Percentiles rank a stretch among this genome's conserved stretches.
These are phyloP conservation scores for Extremus antarcticus DNA, from an alignment of 495 filamentous ascomycete species.

Conservation along the genomic window DNA sequence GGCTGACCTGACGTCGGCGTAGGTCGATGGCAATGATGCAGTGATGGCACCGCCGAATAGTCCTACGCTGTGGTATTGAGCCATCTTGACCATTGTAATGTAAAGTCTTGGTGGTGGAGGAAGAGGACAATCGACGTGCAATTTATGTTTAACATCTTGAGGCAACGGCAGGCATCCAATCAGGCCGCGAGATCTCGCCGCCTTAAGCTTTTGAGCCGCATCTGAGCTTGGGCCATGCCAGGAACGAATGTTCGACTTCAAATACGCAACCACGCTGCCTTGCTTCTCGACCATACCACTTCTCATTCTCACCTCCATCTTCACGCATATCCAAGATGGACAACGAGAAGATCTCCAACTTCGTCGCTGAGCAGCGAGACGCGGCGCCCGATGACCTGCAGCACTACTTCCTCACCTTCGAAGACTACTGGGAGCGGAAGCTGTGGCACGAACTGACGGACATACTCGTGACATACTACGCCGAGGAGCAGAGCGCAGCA, in stretches of 20 bases:
- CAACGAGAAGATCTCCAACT: slow-evolving; percentile 78
- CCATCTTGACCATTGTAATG: background rate
- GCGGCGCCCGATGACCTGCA: slow-evolving; percentile 77
- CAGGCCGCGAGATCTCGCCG: background rate
- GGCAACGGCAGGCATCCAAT: background rate
- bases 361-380: slow-evolving; percentile 78
- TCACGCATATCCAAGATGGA: slow-evolving; percentile 46
- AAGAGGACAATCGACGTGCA: background rate
- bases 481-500: slow-evolving; percentile 61
- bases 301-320: background rate
- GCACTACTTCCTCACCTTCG: slow-evolving; percentile 77
- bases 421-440: slow-evolving; percentile 97
- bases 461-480: slow-evolving; percentile 79
- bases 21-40: slow-evolving; percentile 57
- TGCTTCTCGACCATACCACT: background rate
- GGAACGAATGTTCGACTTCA: too few relatives aligned
- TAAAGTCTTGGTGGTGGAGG: background rate
- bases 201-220: background rate
- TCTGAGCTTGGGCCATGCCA: background rate
- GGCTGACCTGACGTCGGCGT: slow-evolving; percentile 71
- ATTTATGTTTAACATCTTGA: background rate
- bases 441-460: slow-evolving; percentile 99
- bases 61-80: slow-evolving; percentile 31
- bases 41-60: slow-evolving; percentile 78
- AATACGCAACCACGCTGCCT: background rate